Conservation (phyloP, 192 early-diverging fungal species). For the Haplosporangium gracile region DNA sequence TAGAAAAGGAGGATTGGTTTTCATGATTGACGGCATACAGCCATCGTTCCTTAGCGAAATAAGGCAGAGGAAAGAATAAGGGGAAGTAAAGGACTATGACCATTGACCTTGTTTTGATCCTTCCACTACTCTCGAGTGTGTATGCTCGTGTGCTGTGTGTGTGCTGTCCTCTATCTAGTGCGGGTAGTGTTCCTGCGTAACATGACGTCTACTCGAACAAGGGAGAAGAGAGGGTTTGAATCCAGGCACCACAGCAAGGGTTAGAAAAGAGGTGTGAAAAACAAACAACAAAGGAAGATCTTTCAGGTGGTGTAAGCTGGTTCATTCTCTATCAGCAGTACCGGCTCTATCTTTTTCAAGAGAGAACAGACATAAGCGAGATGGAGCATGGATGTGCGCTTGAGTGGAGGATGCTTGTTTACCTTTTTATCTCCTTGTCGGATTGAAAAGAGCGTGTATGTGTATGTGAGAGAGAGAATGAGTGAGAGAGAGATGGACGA, state of each 20-base stretch:
- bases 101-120: not conserved
- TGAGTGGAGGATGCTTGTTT: no score
- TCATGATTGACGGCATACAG: not conserved
- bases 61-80: not conserved
- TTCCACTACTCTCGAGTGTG: not conserved
- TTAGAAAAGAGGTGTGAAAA: not conserved
- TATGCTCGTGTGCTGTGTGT: not conserved
- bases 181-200: slow-evolving; percentile 3
- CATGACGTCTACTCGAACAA: not conserved
- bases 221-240: not conserved
- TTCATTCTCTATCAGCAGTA: not conserved
- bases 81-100: not conserved
- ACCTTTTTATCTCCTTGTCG: no score
- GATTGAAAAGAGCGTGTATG: no score
- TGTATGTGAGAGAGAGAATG: no score
- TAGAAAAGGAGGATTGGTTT: not conserved
- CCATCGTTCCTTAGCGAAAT: not conserved
- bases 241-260: not conserved
- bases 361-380: not conserved
- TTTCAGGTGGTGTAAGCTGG: not conserved
- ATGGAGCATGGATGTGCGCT: no score
- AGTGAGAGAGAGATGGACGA: not conserved
- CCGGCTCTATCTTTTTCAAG: not conserved
- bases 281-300: not conserved
- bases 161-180: not conserved